Conservation (phyloP, 2,329 filamentous ascomycete species). For the Penicillium brevicompactum region DNA sequence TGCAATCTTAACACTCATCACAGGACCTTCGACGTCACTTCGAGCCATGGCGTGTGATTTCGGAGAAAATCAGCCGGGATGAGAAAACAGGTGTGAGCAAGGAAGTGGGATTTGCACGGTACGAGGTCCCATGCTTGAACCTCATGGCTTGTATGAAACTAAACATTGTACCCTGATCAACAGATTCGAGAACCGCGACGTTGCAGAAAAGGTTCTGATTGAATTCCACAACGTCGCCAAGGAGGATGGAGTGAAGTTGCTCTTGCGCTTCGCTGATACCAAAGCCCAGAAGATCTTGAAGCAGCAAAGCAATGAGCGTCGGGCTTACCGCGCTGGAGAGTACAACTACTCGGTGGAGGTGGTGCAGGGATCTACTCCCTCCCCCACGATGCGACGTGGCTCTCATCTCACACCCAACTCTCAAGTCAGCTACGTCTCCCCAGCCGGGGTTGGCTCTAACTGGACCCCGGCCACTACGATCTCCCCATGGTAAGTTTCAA, state of each 20-base stretch:
- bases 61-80: constrained; percentile 93
- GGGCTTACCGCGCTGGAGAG: constrained; percentile 93
- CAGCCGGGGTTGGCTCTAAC: constrained; percentile 42
- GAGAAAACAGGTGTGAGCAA: constrained; percentile 83
- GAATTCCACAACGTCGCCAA: constrained; percentile 82
- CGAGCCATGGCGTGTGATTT: constrained; percentile 68
- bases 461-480: constrained; percentile 53
- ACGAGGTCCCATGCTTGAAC: constrained; percentile 21
- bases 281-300: constrained; percentile 96
- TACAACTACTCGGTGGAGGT: constrained; percentile 67
- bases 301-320: constrained; percentile 90
- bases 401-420: constrained; percentile 47
- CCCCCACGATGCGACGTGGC: constrained; percentile 43
- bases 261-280: constrained; percentile 96
- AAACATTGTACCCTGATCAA: constrained; percentile 9
- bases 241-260: constrained; percentile 78
- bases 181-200: constrained; percentile 85
- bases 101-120: constrained; percentile 97
- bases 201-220: constrained; percentile 86
- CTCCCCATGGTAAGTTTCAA: constrained; percentile 47
- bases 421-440: constrained; percentile 47
- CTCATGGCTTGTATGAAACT: constrained; percentile 5
- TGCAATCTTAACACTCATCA: constrained; percentile 59
- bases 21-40: constrained; percentile 70
- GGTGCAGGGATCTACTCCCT: constrained; percentile 47